A percentile compares a stretch with the other conserved stretches of the same genome.
Conservation (phyloP, 805 yeast genomes). For the Priceomyces carsonii region DNA sequence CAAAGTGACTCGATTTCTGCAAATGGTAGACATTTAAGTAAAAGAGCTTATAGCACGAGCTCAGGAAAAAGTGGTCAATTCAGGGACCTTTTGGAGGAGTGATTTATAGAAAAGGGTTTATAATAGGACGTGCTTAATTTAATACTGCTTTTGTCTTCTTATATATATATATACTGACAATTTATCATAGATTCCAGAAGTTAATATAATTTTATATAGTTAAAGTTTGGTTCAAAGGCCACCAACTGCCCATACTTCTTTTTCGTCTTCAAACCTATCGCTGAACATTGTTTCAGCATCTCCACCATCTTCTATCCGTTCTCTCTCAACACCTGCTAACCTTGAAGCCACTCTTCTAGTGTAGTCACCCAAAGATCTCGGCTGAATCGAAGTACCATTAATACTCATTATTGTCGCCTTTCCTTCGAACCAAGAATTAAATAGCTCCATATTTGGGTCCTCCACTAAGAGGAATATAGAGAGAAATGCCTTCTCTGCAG, state of each 20-base stretch:
- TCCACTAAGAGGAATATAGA: conserved; percentile 72
- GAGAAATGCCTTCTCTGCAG: conserved; percentile 88
- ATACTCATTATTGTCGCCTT: conserved; percentile 36
- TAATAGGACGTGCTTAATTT: not conserved
- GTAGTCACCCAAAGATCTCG: conserved; percentile 83
- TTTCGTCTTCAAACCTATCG: conserved; percentile 83
- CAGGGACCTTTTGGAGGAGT: conserved; percentile 13
- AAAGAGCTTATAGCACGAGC: conserved; percentile 15
- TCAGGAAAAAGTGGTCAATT: conserved; percentile 22
- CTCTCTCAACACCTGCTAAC: conserved; percentile 84
- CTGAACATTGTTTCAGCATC: conserved; percentile 82
- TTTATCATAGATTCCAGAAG: not conserved
- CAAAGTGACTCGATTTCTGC: conserved; percentile 7
- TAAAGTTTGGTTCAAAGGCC: conserved; percentile 59
- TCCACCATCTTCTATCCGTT: conserved; percentile 86
- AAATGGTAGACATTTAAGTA: conserved; percentile 6
- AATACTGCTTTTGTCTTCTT: not conserved
- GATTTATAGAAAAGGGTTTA: conserved; percentile 9
- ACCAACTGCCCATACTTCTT: conserved; percentile 87
- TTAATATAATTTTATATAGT: too few relatives aligned
- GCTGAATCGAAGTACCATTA: conserved; percentile 49
- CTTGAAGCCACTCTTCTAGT: conserved; percentile 87
- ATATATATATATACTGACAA: conserved; percentile 1
- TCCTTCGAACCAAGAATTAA: conserved; percentile 64
- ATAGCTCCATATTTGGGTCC: conserved; percentile 53